Evolutionary conservation across 148 eudicot species (phyloP).

Genomic region (Cornus kousa): DNA sequence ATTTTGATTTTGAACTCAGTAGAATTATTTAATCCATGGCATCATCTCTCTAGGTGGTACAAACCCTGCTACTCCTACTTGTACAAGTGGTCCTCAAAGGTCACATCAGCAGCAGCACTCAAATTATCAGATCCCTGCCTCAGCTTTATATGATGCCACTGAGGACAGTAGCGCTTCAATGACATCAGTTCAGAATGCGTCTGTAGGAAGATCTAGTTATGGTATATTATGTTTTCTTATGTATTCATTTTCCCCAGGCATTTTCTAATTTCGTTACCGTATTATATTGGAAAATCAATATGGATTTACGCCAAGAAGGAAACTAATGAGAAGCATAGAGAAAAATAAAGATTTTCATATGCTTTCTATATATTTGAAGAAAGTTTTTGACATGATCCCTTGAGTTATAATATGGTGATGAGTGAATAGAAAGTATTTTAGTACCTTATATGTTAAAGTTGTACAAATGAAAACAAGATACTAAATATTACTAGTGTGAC

Average conservation of each 20-base stretch:
- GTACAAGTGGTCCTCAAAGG: slow-evolving; percentile 36
- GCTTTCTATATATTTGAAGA: too few relatives aligned
- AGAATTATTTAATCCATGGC: too few relatives aligned
- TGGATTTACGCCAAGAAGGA: too few relatives aligned
- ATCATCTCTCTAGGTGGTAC: slow-evolving; percentile 36
- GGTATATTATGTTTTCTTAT: not conserved
- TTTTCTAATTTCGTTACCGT: not conserved
- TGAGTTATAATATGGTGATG: too few relatives aligned
- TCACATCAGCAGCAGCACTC: slow-evolving; percentile 44
- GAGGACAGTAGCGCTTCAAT: slow-evolving; percentile 33
- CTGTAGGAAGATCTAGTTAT: slow-evolving; percentile 44
- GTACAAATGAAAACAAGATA: too few relatives aligned
- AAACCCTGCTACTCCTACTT: slow-evolving; percentile 23
- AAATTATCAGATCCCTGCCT: slow-evolving; percentile 75
- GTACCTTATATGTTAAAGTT: too few relatives aligned
- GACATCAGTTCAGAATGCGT: slow-evolving; percentile 30
- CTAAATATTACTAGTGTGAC: too few relatives aligned
- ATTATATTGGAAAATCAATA: not conserved
- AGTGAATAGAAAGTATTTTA: too few relatives aligned
- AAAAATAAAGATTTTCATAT: too few relatives aligned
- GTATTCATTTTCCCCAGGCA: not conserved
- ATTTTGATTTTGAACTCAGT: not conserved
- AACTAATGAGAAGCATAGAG: too few relatives aligned
- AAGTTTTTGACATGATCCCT: too few relatives aligned
- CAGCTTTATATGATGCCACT: slow-evolving; percentile 65